phyloP scores from a whole-genome alignment of 1,284 basidiomycete species.

The Polyporus tsugae region DNA sequence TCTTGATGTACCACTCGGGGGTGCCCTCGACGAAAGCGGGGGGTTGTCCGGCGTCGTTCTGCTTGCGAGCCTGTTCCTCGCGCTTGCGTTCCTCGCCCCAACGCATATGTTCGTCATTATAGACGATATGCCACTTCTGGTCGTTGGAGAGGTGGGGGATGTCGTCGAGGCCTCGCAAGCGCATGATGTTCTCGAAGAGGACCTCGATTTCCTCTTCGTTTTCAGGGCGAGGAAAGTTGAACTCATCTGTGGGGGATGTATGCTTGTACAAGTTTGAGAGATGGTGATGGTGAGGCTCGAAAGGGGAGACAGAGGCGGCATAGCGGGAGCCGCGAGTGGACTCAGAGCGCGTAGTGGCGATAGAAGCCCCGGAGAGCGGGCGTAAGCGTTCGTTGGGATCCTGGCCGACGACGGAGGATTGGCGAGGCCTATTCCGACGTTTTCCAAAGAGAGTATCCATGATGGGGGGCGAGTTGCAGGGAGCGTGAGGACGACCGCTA shows the following conservation, averaged over 20 bases:
- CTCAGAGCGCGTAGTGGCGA: conserved; percentile 68
- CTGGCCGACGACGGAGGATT: conserved; percentile 53
- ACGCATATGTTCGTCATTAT: conserved; percentile 83
- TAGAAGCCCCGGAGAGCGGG: conserved; percentile 38
- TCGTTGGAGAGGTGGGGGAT: conserved; percentile 73
- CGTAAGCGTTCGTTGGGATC: conserved; percentile 58
- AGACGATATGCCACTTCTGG: conserved; percentile 94
- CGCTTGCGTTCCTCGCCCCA: conserved; percentile 76
- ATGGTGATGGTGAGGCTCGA: conserved; percentile 58
- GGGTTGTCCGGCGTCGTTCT: conserved; percentile 62
- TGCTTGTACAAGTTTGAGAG: conserved; percentile 59
- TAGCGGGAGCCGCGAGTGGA: conserved; percentile 67
- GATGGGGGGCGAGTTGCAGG: conserved; percentile 15
- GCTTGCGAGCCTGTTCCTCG: conserved; percentile 67
- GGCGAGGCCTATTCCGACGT: conserved; percentile 59
- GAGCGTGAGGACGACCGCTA: conserved; percentile 15
- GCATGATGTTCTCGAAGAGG: conserved; percentile 80
- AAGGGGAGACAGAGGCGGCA: conserved; percentile 61
- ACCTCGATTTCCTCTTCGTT: conserved; percentile 78
- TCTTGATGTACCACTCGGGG: conserved; percentile 91
- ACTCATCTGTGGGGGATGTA: conserved; percentile 63
- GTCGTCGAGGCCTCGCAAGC: conserved; percentile 70
- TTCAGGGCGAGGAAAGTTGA: conserved; percentile 77
- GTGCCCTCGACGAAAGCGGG: conserved; percentile 64
- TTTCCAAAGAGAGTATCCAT: conserved; percentile 67